phyloP scores from a whole-genome alignment of 2,329 filamentous ascomycete genomes.

The Grosmannia serpens region DNA sequence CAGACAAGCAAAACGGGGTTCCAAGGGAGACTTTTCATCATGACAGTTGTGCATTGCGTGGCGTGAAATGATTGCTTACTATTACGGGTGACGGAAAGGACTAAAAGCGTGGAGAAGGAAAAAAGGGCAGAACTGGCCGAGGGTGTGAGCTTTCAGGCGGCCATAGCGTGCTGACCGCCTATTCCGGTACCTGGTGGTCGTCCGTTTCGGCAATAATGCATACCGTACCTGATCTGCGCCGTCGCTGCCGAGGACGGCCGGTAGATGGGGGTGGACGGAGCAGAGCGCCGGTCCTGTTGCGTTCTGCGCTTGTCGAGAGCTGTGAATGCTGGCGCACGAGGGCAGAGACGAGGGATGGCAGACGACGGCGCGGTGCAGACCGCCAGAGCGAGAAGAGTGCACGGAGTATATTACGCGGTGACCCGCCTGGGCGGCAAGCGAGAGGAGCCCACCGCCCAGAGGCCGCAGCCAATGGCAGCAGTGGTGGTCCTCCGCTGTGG shows the following conservation, averaged over 20 bases:
- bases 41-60: background rate
- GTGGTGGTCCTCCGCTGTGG: background rate
- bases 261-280: background rate
- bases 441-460: background rate
- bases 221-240: background rate
- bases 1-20: too few relatives aligned
- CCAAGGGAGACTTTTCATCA: too few relatives aligned
- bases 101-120: background rate
- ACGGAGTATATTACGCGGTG: background rate
- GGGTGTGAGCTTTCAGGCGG: background rate
- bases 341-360: background rate
- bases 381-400: background rate
- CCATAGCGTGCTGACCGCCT: background rate
- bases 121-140: background rate
- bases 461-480: background rate
- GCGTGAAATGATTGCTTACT: background rate
- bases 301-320: background rate
- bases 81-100: background rate
- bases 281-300: background rate
- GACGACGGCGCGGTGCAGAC: background rate
- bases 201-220: background rate
- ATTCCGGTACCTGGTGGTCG: background rate
- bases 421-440: background rate
- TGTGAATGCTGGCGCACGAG: background rate
- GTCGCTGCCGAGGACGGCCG: background rate